Evolutionary conservation across 495 filamentous ascomycete species (phyloP), one percentile per base, ranked within the genome.

Genomic region (Saxophila tyrrhenica): DNA sequence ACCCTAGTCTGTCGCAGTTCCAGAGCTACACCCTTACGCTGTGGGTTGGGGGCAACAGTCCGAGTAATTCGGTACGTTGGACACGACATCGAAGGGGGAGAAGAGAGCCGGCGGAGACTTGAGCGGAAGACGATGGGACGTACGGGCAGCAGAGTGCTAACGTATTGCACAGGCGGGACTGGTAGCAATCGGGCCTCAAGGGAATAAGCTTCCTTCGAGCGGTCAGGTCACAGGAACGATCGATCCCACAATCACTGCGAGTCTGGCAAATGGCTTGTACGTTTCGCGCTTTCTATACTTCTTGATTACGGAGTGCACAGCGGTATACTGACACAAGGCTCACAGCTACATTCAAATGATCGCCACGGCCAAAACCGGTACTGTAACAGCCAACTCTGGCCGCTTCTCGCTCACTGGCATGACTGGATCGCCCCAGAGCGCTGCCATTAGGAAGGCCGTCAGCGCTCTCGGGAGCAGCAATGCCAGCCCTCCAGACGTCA

Each of bases 321-420:
- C 17, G 9, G 45, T 25, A n/a, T 7, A 17, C 20, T 23, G 21
- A 48, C 21, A 48, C 7, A 10, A 13, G 3, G 10, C 25, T 3
- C 11, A 39, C 48, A 86, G 83, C 68, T 89, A 83, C 69, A 67
- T 86, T 16, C 78, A 79, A 58, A 81, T 87, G 59, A 65, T 79
- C 46, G 75, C 80, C 17, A 68, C 73, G 10, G 73, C 75, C 8
- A 65, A 66, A 2, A 67, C 71, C 25, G 76, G 75, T 1, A 71
- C 66, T 1, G 71, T 82, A 0, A 74, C 71, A 43, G 83, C 77
- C 57, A 86, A 76, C 65, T 83, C 82, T 17, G 54, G 65, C 23
- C 81, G 81, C 51, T 89, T 89, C 65, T 76, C 81, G 25, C 63
- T 87, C 29, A 73, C 70, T 9, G 76, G 75, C 62, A 87, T 86